These are phyloP conservation scores for Melastoma malabathricum DNA, from an alignment of 345 rosid species.

Conservation along the genomic window DNA sequence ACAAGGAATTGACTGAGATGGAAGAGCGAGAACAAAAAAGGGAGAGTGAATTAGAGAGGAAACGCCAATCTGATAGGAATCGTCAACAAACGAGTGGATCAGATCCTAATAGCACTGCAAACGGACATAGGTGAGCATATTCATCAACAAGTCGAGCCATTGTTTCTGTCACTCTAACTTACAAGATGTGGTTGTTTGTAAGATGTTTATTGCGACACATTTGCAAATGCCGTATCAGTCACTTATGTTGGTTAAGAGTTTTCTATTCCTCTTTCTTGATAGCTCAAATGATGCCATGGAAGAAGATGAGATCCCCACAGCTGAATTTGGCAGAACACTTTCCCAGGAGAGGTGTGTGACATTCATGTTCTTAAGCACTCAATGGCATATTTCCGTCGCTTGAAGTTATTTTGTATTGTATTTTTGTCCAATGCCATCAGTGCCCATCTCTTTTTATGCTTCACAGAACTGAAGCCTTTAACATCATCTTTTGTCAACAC, in stretches of 20 bases:
- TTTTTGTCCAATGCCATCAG: background rate
- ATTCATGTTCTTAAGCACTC: background rate
- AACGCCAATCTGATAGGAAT: slow-evolving; percentile 25
- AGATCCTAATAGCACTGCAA: slow-evolving; percentile 11
- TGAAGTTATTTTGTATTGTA: background rate
- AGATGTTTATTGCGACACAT: no score
- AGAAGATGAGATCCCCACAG: slow-evolving; percentile 52
- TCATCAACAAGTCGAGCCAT: no score
- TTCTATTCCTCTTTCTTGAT: slow-evolving; percentile 3
- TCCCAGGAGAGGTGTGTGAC: slow-evolving; percentile 47
- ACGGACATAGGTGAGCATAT: slow-evolving; percentile 36
- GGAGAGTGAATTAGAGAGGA: slow-evolving; percentile 52
- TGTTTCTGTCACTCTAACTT: no score
- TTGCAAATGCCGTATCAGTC: background rate
- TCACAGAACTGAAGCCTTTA: slow-evolving; percentile 62
- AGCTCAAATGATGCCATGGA: slow-evolving; percentile 60
- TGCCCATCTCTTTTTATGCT: background rate
- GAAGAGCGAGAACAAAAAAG: slow-evolving; percentile 83
- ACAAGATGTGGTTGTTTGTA: no score
- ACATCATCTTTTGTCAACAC: slow-evolving; percentile 60
- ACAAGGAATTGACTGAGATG: slow-evolving; percentile 90
- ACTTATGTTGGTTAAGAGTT: background rate
- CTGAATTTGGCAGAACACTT: slow-evolving; percentile 25
- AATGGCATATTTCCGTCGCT: background rate
- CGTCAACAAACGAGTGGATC: slow-evolving; percentile 14